Evolutionary conservation across 768 basidiomycete species (phyloP), one percentile per base, ranked within the genome.

Genomic region (Leccinum olivaceopallidum): DNA sequence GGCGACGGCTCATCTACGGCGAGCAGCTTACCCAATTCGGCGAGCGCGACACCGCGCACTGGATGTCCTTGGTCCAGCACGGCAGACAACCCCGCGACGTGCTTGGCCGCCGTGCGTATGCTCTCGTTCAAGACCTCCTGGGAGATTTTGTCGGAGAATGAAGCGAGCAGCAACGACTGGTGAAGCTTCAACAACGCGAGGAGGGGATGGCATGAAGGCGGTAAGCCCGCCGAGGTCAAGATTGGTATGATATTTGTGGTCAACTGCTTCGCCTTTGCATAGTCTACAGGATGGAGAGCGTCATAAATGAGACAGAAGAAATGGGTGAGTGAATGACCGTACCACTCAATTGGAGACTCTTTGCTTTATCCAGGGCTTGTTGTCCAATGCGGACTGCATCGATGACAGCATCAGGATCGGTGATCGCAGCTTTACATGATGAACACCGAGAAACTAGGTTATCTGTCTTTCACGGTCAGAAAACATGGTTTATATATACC

Each of bases 11-110:
- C 91, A 65, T 94, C 90, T 0, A 94, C 88, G 0, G 85, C 84
- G 6, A 95, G 79, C 7, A 94, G 75, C 75, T 94, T 95, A 0
- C 90, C 93, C 6, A 92, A 78, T 71, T 95, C 94, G 3, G 88
- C 86, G 8, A 88, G 76, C 5, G 89, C 85, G 24, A 95, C 76
- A 0, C 84, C 92, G 1, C 90, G 81, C 1, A 89, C 81, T 0
- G 95, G 94, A 70, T 96, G 94, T 2, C 89, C 90, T 10, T 77
- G 71, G 0, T 77, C 73, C 18, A 93, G 80, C 3, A 91, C 69
- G 13, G 69, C 72, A 5, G 74, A 70, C 6, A 93, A 67, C 1
- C 87, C 94, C 0, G 80, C 75, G 22, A 76, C 77, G 10, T 82
- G 77, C 49, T 81, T 81, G 16, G 82, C 81, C 1, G 87, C 83